Evolutionary conservation across 257 asterid species (phyloP).

Genomic region (Solanum medicagineum): DNA sequence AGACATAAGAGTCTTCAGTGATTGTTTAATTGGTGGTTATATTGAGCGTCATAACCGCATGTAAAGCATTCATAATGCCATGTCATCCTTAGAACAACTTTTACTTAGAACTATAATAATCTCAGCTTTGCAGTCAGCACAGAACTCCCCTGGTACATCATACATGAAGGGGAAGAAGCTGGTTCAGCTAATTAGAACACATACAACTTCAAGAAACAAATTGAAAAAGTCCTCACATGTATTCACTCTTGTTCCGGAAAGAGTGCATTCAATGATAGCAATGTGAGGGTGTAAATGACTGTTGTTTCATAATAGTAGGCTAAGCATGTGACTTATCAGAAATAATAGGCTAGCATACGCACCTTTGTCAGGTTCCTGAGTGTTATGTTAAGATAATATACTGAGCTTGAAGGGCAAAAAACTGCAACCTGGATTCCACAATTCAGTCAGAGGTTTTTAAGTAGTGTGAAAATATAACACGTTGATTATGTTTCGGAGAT

Average conservation of each 20-base stretch:
- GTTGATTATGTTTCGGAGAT: neutral
- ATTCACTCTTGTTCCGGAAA: neutral
- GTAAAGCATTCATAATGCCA: neutral
- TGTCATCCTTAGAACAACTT: neutral
- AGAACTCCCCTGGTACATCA: neutral
- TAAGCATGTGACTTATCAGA: neutral
- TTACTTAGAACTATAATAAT: neutral
- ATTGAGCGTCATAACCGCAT: neutral
- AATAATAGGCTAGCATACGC: neutral
- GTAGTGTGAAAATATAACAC: neutral
- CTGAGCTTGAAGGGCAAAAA: conserved; percentile 54
- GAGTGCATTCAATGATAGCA: neutral
- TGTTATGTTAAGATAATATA: conserved; percentile 69
- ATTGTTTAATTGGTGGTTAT: neutral
- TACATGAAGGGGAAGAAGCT: neutral
- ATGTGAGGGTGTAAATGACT: neutral
- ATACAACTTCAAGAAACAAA: neutral
- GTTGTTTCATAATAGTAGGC: neutral
- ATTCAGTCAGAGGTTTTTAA: conserved; percentile 2
- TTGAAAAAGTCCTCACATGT: neutral
- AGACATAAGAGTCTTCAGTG: neutral
- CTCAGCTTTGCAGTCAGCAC: neutral
- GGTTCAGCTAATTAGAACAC: neutral
- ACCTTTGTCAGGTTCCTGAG: conserved; percentile 64
- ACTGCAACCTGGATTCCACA: conserved; percentile 58